Evolutionary conservation across 1,284 basidiomycete genomes (phyloP), one percentile per base, ranked within the genome.

Genomic region (Leccinum solheimii): DNA sequence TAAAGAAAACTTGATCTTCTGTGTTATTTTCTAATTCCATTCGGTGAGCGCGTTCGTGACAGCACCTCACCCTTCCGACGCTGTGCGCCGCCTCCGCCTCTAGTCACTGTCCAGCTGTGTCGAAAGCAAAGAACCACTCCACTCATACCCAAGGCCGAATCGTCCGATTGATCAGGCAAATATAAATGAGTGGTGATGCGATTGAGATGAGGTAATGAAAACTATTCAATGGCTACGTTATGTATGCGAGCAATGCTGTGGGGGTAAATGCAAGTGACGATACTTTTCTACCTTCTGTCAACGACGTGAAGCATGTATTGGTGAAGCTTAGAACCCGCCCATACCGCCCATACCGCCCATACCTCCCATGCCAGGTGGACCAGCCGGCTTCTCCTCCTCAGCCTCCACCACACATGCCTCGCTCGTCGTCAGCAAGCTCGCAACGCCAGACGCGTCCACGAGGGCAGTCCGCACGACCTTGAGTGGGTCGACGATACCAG

Each of bases 341-440:
- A 85, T 85, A 16, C 43, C 43, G 16, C 86, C 87, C 86, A 87
- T 87, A 7, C 81, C 80, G 9, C 86, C 87, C 86, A 87, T 87
- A 6, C 84, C 85, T 11, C 83, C 83, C 80, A 84, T 84, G 10
- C 82, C 80, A 21, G 81, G 80, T 78, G 43, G 11, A 13, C 74
- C 78, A 1, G 82, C 79, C 5, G 89, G 77, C 67, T 86, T 85
- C 72, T 96, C 92, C 73, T 97, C 95, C 60, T 89, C 87, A 2
- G 90, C 91, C 64, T 98, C 95, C 36, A 98, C 95, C 50, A 99
- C 86, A 76, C 92, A 94, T 60, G 87, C 90, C 81, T 98, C 96
- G 69, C 90, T 92, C 53, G 96, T 99, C 52, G 94, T 96, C 77
- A 99, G 80, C 75, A 99, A 80, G 68, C 89, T 91, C 4, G 94